Conservation (phyloP, 176 grass and related monocot genomes). For the Oryza glaberrima region DNA sequence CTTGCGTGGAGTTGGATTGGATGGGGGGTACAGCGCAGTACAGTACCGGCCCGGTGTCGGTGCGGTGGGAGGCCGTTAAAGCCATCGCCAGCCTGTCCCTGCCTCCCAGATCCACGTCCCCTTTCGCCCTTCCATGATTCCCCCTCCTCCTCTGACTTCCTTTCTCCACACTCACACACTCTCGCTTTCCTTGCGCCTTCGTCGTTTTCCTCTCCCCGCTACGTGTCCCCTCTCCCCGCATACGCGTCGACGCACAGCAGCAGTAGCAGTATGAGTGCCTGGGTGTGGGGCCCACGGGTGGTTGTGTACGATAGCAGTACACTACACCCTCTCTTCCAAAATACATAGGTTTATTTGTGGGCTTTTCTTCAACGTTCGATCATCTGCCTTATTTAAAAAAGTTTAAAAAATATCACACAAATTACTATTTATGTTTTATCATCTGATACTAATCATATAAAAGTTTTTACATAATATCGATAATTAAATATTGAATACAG, state of each 20-base stretch:
- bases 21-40: slow-evolving; percentile 1
- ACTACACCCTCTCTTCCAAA: too few species aligned
- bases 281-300: too few species aligned
- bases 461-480: too few species aligned
- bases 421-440: too few species aligned
- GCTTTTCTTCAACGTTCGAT: too few species aligned
- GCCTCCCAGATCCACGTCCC: slow-evolving; percentile 29
- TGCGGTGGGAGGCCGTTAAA: slow-evolving; percentile 62
- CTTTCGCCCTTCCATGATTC: slow-evolving; percentile 24
- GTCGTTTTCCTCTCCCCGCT: slow-evolving; percentile 10
- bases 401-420: too few species aligned
- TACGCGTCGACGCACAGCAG: too few species aligned
- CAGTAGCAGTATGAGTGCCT: too few species aligned
- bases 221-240: neutral
- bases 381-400: too few species aligned
- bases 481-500: too few species aligned
- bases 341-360: too few species aligned
- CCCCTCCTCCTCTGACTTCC: slow-evolving; percentile 34
- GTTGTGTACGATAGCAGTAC: neutral
- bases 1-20: neutral
- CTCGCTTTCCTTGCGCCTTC: neutral
- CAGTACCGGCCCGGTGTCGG: slow-evolving; percentile 54
- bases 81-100: slow-evolving; percentile 49
- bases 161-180: rapidly evolving
- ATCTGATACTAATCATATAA: too few species aligned